Evolutionary conservation across 2,329 filamentous ascomycete genomes (phyloP), one percentile per base, ranked within the genome.

Genomic region (Fusarium chuoi): DNA sequence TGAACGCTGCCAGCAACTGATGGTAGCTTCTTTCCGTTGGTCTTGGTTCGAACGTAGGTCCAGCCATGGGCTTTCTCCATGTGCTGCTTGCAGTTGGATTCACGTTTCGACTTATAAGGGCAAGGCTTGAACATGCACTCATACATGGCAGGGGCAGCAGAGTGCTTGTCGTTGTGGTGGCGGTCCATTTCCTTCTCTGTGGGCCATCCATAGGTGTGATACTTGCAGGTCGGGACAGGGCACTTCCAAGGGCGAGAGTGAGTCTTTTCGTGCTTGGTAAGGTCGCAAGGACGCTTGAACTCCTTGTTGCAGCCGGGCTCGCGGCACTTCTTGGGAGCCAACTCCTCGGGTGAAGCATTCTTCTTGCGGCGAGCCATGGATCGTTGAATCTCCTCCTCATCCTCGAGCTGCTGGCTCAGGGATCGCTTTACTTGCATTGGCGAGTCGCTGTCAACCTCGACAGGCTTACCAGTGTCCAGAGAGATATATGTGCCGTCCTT

Each of bases 261-360:
- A 1, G 96, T 98, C 87, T 98, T 99, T 85, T 97, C 93, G 84
- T 99, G 96, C 87, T 98, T 98, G 75, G 95, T 98, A 67, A 98
- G 87, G 82, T 99, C 96, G 83, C 96, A 98, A n/a, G 94, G 94
- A 71, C 96, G 92, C 84, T 96, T 97, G 86, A 98, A 98, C 83
- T 96, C 91, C 85, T 98, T 98, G 82, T 90, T 91, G 85, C 96
- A 98, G 45, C 90, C 89, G 10, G 87, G 86, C 80, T 95, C 90
- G 71, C 89, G 88, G 87, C 94, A 97, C 78, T 90, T 90, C 84
- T 96, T 92, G 64, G 90, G 93, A 54, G 94, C 91, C 56, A 96
- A 90, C 82, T 97, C 93, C 83, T 96, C 94, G 11, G 93, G 92
- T 58, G 91, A 92, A 41, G 94, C 94, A 68, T 96, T 96, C 90